Base-by-base conservation (phyloP, 805 yeast species). In the Saccharomyces jurei region DNA sequence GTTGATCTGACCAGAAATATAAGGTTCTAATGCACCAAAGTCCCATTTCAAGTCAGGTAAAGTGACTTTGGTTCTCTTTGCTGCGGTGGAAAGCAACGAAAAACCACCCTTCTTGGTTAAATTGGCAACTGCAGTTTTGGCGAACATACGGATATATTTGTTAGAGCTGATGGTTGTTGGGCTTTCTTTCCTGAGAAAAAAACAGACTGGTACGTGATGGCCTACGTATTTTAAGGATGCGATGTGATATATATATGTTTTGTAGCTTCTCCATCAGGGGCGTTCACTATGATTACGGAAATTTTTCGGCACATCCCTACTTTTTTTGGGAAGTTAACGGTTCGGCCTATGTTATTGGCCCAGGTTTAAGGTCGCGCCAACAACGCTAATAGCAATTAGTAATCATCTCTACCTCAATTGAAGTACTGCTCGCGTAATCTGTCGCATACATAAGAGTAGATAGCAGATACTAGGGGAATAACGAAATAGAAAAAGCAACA, bases 1-100 rank as follows among this genome's bases (percentile, higher is more conserved):
- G 73, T 88, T 90, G 74, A 89, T 89, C 69, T 87, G 82, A 48
- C 90, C 95, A 46, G 94, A 82, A 63, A 89, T 87, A 74, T 73
- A 80, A 55, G 97, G 96, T 76, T 89, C 97, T 53, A 89, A 77
- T 26, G 89, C 96, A 61, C 82, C 87, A 63, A 82, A 90, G 67
- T 86, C 96, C 80, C 84, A 89, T 68, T 84, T 87, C 64, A 89
- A 77, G 61, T 86, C 88, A 55, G 96, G 96, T 61, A 89, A 77
- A 41, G 87, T 77, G 54, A 85, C 86, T 71, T 85, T 82, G 64
- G 84, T 79, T 75, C 88, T 81, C 48, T 41, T 31, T 25, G 48
- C 49, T 27, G 47, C 21, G 28, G 29, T 50, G 44, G 44, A 17
- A 9, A 36, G 44, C 44, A 36, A 36, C 10, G 44, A 36, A 6